These are phyloP conservation scores for Aspergillus aculeatus DNA, from an alignment of 2,329 filamentous ascomycete species.

Conservation along the genomic window DNA sequence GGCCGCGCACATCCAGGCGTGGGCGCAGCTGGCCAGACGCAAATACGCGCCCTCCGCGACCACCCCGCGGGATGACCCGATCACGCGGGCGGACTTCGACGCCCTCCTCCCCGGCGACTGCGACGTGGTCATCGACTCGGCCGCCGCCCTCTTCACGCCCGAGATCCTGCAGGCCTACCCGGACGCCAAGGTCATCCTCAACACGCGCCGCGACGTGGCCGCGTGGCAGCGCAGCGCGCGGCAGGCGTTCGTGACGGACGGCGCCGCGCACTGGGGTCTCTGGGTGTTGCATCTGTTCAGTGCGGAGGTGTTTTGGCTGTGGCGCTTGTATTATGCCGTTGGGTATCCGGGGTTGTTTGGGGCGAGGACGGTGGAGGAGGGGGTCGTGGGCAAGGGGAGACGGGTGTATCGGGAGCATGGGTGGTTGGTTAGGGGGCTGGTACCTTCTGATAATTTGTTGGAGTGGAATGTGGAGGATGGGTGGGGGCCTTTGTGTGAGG, in stretches of 20 bases:
- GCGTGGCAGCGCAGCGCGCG: conserved; percentile 18
- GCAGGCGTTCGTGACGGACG: conserved; percentile 17
- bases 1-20: conserved; percentile 3
- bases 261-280: conserved; percentile 13
- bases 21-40: conserved; percentile 12
- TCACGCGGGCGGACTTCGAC: conserved; percentile 29
- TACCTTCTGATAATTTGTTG: conserved; percentile 19
- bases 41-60: conserved; percentile 12
- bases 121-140: conserved; percentile 33
- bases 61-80: neutral
- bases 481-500: conserved; percentile 27
- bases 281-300: conserved; percentile 19
- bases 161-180: conserved; percentile 40
- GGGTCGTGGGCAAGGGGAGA: conserved; percentile 8
- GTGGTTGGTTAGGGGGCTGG: conserved; percentile 16
- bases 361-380: neutral
- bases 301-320: conserved; percentile 22
- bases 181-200: conserved; percentile 22
- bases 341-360: conserved; percentile 19
- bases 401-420: conserved; percentile 15
- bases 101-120: conserved; percentile 27
- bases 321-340: conserved; percentile 17
- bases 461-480: conserved; percentile 31
- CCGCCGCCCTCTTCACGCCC: conserved; percentile 31
- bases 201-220: conserved; percentile 16